Conservation (phyloP, 148 eudicot genomes). For the Talinum fruticosum region DNA sequence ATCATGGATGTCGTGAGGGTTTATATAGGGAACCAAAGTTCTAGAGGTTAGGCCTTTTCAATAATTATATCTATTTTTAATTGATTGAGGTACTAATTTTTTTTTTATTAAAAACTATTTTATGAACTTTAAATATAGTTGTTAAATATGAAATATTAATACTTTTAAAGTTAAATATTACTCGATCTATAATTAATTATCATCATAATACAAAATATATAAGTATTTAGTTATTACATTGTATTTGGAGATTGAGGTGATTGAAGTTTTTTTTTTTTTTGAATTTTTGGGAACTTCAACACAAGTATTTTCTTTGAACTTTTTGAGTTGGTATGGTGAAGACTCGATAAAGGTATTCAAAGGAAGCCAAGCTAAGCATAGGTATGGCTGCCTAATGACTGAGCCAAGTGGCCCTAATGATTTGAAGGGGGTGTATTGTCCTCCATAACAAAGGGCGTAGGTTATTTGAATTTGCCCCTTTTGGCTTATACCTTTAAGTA, state of each 20-base stretch:
- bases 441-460: conserved; percentile 7
- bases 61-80: background rate
- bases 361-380: conserved; percentile 4
- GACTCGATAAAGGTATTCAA: conserved; percentile 16
- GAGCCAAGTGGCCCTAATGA: conserved; percentile 28
- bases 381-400: conserved; percentile 15
- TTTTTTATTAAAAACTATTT: background rate
- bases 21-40: conserved; percentile 18
- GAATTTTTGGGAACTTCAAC: background rate
- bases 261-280: no score
- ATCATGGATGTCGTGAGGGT: conserved; percentile 33
- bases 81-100: background rate
- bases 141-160: no score
- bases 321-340: background rate
- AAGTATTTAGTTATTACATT: no score
- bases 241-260: no score
- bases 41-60: conserved; percentile 8
- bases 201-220: no score
- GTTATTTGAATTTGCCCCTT: conserved; percentile 14
- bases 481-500: background rate
- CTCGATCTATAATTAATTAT: no score
- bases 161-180: no score
- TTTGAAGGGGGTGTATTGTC: conserved; percentile 21
- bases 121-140: no score
- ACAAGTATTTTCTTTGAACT: background rate